Base-by-base conservation (phyloP, 139 green algal genomes). In the Bryopsis sp. region DNA sequence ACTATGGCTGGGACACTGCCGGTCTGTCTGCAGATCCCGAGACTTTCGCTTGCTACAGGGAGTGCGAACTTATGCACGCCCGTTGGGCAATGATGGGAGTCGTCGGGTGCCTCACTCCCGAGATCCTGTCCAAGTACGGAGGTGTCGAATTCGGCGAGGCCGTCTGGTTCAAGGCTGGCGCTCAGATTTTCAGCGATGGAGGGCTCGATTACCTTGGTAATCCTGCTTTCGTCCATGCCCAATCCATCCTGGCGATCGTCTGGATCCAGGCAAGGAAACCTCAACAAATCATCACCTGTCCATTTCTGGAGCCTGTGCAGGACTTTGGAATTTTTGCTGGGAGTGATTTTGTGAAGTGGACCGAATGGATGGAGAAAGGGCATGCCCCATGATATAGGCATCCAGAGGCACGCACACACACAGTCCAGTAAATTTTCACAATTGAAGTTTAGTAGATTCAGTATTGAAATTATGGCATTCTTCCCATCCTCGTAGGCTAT, bases 21-120 rank as follows among this genome's bases (percentile, higher is more conserved):
- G 90, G 90, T 67, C 87, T 96, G 72, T 96, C 90, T 36, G 89
- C 90, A 57, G 87, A 94, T 70, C 86, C 86, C 33, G 78, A 88
- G 75, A 89, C 79, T 64, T 90, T 93, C 73, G 35, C 62, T 34
- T 61, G 82, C 72, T 96, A 96, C 86, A 83, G 94, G 65, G 90
- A 97, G 86, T 69, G 89, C 48, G 94, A 99, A 87, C 68, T 99
- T 39, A 95, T 98, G 79, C 94, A 98, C 83, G 89, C 88, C 11
- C 85, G 94, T 72, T 99, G 94, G 94, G 94, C 93, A 37, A 95
- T 98, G 89, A 85, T 98, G 5, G 93, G 90, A 48, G 84, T 86
- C 33, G 79, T 95, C 38, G 89, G 87, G 70, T 91, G 81, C 79
- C 31, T 67, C 28, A 67, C 64, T 28, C 68, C 68, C 6, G 48